Percentiles rank a stretch among this genome's conserved stretches.
Conservation (phyloP, 2,329 filamentous ascomycete genomes). For the Talaromyces verruculosus region DNA sequence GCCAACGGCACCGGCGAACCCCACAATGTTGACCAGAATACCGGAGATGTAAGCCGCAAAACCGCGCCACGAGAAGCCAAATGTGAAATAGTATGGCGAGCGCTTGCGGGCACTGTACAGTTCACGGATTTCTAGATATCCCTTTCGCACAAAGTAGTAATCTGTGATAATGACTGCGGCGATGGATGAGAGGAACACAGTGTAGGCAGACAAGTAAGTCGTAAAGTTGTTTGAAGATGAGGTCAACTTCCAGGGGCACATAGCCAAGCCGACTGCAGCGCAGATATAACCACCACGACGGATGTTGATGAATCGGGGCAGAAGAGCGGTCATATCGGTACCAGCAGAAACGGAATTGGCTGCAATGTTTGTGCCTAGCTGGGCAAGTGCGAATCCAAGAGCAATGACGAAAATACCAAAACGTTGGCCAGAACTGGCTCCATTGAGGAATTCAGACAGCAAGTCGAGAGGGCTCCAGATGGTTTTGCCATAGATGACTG, state of each 20-base stretch:
- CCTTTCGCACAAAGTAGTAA: constrained; percentile 82
- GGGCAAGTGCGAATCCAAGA: constrained; percentile 70
- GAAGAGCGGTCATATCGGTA: constrained; percentile 76
- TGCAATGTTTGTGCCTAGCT: constrained; percentile 83
- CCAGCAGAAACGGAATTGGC: constrained; percentile 83
- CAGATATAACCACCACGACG: constrained; percentile 85
- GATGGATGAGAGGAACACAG: constrained; percentile 89
- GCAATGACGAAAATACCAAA: constrained; percentile 76
- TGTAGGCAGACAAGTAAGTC: constrained; percentile 87
- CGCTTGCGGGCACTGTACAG: constrained; percentile 68
- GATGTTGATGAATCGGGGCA: constrained; percentile 80
- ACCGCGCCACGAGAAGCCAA: constrained; percentile 77
- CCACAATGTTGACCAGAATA: constrained; percentile 87
- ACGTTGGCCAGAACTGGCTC: constrained; percentile 66
- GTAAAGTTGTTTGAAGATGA: constrained; percentile 77
- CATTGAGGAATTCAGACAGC: constrained; percentile 65
- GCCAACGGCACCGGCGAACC: constrained; percentile 81
- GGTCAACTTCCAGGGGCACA: constrained; percentile 79
- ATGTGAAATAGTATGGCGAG: constrained; percentile 69
- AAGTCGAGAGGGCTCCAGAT: constrained; percentile 74
- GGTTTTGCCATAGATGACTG: constrained; percentile 63
- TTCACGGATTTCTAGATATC: constrained; percentile 74
- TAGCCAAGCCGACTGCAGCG: constrained; percentile 73
- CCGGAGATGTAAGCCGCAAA: constrained; percentile 80
- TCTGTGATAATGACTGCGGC: constrained; percentile 87